Percentiles rank a stretch among this genome's conserved stretches.
These are phyloP conservation scores for Calonectria ilicicola DNA, from an alignment of 2,329 filamentous ascomycete genomes.

Conservation along the genomic window DNA sequence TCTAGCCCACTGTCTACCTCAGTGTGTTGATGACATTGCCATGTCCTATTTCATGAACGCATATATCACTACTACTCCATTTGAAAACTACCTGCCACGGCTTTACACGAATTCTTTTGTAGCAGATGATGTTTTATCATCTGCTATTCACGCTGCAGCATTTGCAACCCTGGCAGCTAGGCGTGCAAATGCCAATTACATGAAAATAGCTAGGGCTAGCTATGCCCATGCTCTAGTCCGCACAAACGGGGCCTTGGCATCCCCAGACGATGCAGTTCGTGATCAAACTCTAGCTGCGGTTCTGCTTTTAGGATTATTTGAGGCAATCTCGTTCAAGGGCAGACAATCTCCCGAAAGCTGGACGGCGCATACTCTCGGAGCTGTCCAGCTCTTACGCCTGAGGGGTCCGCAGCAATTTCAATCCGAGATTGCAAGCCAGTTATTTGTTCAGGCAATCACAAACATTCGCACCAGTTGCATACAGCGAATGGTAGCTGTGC, in stretches of 20 bases:
- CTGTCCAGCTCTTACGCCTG: constrained; percentile 41
- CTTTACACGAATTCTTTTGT: constrained; percentile 25
- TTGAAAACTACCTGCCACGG: constrained; percentile 36
- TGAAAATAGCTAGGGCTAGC: constrained; percentile 32
- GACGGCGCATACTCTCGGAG: constrained; percentile 40
- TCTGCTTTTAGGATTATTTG: constrained; percentile 43
- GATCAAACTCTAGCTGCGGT: constrained; percentile 43
- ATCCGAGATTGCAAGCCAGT: constrained; percentile 31
- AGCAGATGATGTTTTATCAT: constrained; percentile 32
- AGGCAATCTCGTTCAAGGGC: constrained; percentile 41
- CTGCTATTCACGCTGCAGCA: constrained; percentile 37
- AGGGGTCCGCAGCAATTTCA: constrained; percentile 37
- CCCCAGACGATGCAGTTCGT: constrained; percentile 31
- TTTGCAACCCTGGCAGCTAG: constrained; percentile 39
- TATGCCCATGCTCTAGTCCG: constrained; percentile 36
- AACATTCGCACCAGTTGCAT: constrained; percentile 44
- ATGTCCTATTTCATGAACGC: constrained; percentile 40
- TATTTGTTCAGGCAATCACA: constrained; percentile 41
- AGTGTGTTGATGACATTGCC: constrained; percentile 24
- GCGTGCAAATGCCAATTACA: constrained; percentile 17
- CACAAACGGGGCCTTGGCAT: constrained; percentile 31
- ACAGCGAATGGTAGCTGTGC: constrained; percentile 36
- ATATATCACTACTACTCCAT: constrained; percentile 41
- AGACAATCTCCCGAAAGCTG: constrained; percentile 40
- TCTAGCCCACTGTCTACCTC: background rate